These are phyloP conservation scores for Capsicum pubescens DNA, from an alignment of 257 asterid species.

Conservation along the genomic window DNA sequence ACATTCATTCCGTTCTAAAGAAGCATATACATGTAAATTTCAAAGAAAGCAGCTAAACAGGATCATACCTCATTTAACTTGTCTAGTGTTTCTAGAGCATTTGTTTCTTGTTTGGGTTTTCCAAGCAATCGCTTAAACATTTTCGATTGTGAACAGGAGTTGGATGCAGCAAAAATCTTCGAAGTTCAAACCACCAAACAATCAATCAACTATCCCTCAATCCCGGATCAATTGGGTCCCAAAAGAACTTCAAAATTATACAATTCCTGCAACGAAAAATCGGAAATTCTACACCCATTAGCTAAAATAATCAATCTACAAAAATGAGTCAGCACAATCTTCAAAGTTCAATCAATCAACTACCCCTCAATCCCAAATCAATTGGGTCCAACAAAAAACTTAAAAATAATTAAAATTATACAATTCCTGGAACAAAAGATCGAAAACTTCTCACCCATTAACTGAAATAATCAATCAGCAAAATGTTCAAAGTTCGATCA, in stretches of 20 bases:
- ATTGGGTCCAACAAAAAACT: background rate
- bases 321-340: background rate
- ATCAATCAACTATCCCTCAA: slow-evolving; percentile 10
- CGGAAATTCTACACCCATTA: background rate
- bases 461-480: background rate
- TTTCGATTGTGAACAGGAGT: slow-evolving; percentile 27
- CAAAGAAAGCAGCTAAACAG: slow-evolving; percentile 16
- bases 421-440: background rate
- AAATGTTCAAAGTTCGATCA: background rate
- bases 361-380: background rate
- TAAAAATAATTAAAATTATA: background rate
- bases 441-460: background rate
- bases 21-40: background rate
- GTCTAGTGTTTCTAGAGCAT: slow-evolving; percentile 71
- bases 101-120: slow-evolving; percentile 68
- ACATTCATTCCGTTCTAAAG: background rate
- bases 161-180: background rate
- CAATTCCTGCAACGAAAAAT: slow-evolving; percentile 15
- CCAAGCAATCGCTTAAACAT: slow-evolving; percentile 73
- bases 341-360: background rate
- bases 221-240: background rate
- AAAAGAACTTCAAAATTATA: background rate
- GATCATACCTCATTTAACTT: slow-evolving; percentile 70
- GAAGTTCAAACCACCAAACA: slow-evolving; percentile 5
- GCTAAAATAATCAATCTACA: background rate